phyloP scores from a whole-genome alignment of 2,329 filamentous ascomycete species.

The Aspergillus nomiae region DNA sequence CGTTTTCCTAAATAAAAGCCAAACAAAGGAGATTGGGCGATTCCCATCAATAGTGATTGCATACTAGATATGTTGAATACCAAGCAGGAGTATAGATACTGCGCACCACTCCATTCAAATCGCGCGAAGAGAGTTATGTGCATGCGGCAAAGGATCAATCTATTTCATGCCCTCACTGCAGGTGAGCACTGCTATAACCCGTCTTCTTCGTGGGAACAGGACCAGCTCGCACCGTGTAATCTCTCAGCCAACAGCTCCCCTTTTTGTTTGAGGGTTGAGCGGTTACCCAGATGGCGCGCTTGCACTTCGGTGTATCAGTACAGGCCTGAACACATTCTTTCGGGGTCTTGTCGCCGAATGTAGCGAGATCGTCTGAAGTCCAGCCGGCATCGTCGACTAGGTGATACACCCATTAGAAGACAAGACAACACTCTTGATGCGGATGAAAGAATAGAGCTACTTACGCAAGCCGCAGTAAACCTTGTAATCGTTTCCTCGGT shows the following conservation, averaged over 20 bases:
- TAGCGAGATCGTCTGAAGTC: not conserved
- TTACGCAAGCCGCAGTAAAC: not conserved
- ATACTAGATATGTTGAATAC: not conserved
- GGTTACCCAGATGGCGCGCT: not conserved
- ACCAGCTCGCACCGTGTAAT: not conserved
- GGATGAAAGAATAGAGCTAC: not conserved
- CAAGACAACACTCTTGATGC: not conserved
- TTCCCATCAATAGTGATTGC: not conserved
- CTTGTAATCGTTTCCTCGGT: not conserved
- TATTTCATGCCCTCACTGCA: not conserved
- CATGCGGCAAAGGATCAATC: accelerated
- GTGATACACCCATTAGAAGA: not conserved
- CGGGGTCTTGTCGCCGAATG: not conserved
- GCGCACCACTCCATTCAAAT: not conserved
- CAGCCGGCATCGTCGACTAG: not conserved
- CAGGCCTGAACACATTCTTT: not conserved
- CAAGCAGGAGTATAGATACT: not conserved
- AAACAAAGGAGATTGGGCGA: not conserved
- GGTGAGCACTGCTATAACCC: not conserved
- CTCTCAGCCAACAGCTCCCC: not conserved
- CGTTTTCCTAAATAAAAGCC: too few species aligned
- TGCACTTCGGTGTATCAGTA: not conserved
- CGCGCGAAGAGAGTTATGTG: not conserved
- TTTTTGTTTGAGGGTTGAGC: not conserved
- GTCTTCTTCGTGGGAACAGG: not conserved